Percentiles rank a stretch among this genome's conserved stretches.
phyloP scores from a whole-genome alignment of 2,329 filamentous ascomycete genomes.

The Drechslera avenae region DNA sequence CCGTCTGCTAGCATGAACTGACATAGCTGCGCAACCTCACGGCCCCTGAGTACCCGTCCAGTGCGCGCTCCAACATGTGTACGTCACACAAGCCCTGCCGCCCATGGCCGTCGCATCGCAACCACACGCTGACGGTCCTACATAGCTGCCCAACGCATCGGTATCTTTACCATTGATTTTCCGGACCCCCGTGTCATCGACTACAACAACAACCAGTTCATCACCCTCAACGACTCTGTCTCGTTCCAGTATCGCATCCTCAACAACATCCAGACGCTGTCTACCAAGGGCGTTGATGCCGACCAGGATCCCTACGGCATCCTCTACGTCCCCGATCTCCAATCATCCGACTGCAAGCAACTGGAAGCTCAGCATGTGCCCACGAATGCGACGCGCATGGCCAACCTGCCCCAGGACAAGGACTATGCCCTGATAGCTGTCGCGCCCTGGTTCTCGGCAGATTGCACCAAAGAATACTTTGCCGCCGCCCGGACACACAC shows the following conservation, averaged over 20 bases:
- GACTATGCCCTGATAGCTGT: conserved; percentile 79
- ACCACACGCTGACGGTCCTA: conserved; percentile 6
- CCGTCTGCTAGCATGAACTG: conserved; percentile 20
- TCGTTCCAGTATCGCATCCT: conserved; percentile 48
- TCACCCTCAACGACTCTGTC: conserved; percentile 34
- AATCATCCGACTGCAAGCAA: conserved; percentile 65
- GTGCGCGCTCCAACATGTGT: conserved; percentile 45
- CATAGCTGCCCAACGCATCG: conserved; percentile 43
- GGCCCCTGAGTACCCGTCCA: conserved; percentile 20
- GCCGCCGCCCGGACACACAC: conserved; percentile 62
- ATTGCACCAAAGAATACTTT: conserved; percentile 77
- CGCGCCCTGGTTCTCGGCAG: conserved; percentile 79
- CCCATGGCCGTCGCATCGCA: no score
- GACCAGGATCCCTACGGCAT: conserved; percentile 74
- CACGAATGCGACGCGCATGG: conserved; percentile 71
- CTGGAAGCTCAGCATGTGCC: conserved; percentile 71
- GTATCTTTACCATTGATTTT: conserved; percentile 46
- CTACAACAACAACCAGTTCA: conserved; percentile 40
- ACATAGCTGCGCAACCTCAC: conserved; percentile 7
- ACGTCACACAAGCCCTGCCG: conserved; percentile 30
- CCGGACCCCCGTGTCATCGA: conserved; percentile 39
- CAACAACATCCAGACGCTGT: conserved; percentile 75
- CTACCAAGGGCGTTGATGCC: conserved; percentile 66
- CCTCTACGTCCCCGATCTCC: conserved; percentile 80
- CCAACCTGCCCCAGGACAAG: conserved; percentile 65